Conservation (phyloP, 1,284 basidiomycete genomes). For the Sphagnurus paluster region DNA sequence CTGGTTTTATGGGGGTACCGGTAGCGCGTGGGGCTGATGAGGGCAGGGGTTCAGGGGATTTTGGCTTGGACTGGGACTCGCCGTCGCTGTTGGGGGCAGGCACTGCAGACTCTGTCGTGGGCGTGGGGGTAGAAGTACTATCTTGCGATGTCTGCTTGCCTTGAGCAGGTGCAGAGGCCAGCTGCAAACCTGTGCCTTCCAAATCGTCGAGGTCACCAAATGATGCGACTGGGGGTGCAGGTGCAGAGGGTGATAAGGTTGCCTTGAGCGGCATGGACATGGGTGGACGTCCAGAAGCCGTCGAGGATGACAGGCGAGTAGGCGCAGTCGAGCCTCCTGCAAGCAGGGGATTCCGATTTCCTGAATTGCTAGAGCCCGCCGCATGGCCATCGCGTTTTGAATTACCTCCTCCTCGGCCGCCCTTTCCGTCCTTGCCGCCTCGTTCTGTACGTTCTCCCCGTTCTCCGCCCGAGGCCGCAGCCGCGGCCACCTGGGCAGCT, state of each 20-base stretch:
- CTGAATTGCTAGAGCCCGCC: constrained; percentile 19
- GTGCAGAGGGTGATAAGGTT: constrained; percentile 71
- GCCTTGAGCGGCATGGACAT: constrained; percentile 70
- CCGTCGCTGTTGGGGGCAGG: constrained; percentile 2
- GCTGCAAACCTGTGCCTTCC: constrained; percentile 39
- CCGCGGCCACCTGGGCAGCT: constrained; percentile 77
- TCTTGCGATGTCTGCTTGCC: constrained; percentile 30
- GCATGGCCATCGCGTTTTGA: constrained; percentile 23
- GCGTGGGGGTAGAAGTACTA: constrained; percentile 3
- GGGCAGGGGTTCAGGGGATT: constrained; percentile 54
- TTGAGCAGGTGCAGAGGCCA: constrained; percentile 48
- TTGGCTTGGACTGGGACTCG: constrained; percentile 20
- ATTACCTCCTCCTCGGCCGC: constrained; percentile 28
- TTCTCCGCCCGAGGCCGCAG: constrained; percentile 47
- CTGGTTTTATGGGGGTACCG: constrained; percentile 34
- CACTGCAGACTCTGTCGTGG: constrained; percentile 2
- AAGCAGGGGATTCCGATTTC: constrained; percentile 46
- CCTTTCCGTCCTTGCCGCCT: constrained; percentile 34
- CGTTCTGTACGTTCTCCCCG: constrained; percentile 40
- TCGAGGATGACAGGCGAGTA: constrained; percentile 38
- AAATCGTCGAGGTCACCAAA: constrained; percentile 50
- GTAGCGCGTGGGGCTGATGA: constrained; percentile 38
- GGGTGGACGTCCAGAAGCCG: constrained; percentile 54
- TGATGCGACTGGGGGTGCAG: constrained; percentile 72
- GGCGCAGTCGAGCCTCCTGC: constrained; percentile 43